Evolutionary conservation across 768 basidiomycete species (phyloP).

Genomic region (Roridomyces roridus): DNA sequence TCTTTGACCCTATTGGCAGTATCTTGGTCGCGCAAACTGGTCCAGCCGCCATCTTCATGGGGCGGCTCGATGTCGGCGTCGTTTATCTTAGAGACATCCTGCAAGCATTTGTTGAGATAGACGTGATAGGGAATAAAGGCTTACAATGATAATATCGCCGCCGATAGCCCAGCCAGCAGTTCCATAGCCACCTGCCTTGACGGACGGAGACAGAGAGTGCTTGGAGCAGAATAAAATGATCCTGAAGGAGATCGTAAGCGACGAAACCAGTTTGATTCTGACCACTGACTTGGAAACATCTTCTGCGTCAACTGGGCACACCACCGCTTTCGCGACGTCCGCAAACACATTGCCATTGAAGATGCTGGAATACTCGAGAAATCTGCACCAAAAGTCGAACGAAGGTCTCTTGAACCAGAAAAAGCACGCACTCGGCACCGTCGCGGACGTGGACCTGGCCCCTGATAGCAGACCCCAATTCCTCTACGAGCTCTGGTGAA

Average conservation of each 20-base stretch:
- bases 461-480: slow-evolving; percentile 51
- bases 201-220: slow-evolving; percentile 72
- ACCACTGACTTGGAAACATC: slow-evolving; percentile 75
- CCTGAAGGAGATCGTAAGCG: slow-evolving; percentile 40
- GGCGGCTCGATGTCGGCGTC: slow-evolving; percentile 75
- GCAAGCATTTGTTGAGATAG: neutral
- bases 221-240: slow-evolving; percentile 76
- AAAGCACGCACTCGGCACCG: slow-evolving; percentile 43
- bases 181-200: slow-evolving; percentile 92
- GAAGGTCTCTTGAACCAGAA: neutral
- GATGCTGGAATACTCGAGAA: slow-evolving; percentile 55
- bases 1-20: slow-evolving; percentile 36
- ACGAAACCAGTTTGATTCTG: neutral
- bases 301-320: slow-evolving; percentile 76
- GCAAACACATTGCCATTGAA: slow-evolving; percentile 82
- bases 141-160: slow-evolving; percentile 83
- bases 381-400: slow-evolving; percentile 36
- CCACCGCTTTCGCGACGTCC: slow-evolving; percentile 65
- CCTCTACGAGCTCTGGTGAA: slow-evolving; percentile 44
- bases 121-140: slow-evolving; percentile 38
- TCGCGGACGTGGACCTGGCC: slow-evolving; percentile 53
- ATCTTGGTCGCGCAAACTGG: slow-evolving; percentile 63
- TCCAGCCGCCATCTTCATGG: slow-evolving; percentile 56
- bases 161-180: slow-evolving; percentile 90
- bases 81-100: slow-evolving; percentile 71